A percentile compares a stretch with the other conserved stretches of the same genome.
These are phyloP conservation scores for Sabuloglossum arenarium DNA, from an alignment of 495 filamentous ascomycete species.

Conservation along the genomic window DNA sequence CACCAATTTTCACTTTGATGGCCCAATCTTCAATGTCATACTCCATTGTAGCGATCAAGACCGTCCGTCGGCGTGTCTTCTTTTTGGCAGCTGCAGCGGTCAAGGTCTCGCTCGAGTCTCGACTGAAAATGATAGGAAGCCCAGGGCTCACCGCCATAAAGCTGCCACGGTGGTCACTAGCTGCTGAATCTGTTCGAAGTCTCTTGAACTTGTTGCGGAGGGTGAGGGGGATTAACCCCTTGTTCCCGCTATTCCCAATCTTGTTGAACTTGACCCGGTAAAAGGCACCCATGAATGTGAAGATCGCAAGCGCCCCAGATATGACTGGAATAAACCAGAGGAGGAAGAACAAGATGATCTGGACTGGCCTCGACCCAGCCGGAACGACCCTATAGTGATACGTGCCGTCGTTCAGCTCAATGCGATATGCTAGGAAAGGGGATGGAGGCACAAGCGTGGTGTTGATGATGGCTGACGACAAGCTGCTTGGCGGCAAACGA, in stretches of 20 bases:
- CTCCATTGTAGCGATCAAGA: constrained; percentile 8
- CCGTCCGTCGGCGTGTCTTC: not conserved
- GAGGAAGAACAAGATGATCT: constrained; percentile 14
- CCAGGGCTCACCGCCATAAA: not conserved
- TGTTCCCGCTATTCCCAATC: constrained; percentile 10
- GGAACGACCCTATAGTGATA: constrained; percentile 14
- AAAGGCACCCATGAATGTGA: constrained; percentile 15
- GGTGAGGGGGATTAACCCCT: constrained; percentile 2
- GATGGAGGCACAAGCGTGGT: constrained; percentile 15
- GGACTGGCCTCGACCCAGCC: constrained; percentile 12
- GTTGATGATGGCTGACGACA: constrained; percentile 14
- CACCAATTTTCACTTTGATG: constrained; percentile 14
- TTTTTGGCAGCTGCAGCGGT: not conserved
- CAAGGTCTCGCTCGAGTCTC: not conserved
- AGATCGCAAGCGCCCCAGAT: constrained; percentile 12
- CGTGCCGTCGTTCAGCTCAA: constrained; percentile 14
- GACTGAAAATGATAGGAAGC: not conserved
- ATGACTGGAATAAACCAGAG: constrained; percentile 15
- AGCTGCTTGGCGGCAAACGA: constrained; percentile 13
- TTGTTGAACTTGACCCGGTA: constrained; percentile 23
- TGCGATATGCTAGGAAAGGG: constrained; percentile 14
- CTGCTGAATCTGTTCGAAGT: not conserved
- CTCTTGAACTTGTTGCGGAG: not conserved
- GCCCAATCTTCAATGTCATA: constrained; percentile 14
- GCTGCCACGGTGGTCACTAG: not conserved